Evolutionary conservation across 495 filamentous ascomycete genomes (phyloP), one percentile per base, ranked within the genome.

Genomic region (Lindgomyces ingoldianus): DNA sequence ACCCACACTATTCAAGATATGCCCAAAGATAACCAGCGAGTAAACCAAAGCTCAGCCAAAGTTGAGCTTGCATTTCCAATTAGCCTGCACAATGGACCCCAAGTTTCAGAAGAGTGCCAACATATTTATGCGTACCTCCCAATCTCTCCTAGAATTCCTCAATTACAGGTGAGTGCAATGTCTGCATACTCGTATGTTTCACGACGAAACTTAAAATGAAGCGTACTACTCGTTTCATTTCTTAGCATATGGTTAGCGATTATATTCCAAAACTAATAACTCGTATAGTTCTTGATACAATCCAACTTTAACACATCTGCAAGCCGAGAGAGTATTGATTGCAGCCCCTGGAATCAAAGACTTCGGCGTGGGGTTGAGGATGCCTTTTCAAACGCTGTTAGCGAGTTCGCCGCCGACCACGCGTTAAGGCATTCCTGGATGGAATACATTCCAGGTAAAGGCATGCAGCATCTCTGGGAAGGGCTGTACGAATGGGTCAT

Each of bases 231-330:
- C n/a, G n/a, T n/a, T n/a, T n/a, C n/a, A n/a, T n/a, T n/a, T n/a
- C n/a, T n/a, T n/a, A n/a, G n/a, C n/a, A 33, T 39, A 2, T 16
- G 10, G 16, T 33, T 22, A 2, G 18, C 16, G 18, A n/a, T 2
- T 11, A 33, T 44, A 27, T 25, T 22, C 39, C 27, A 18, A 47
- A n/a, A 36, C 16, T 47, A 25, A 27, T 6, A 10, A 16, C 12
- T 11, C 45, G 2, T 14, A 2, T 22, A 65, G 62, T 58, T 65
- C 33, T 18, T 57, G 4, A 59, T 65, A n/a, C 62, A 58, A 27
- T 58, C 62, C 19, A 54, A 59, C 42, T 65, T 65, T 45, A 65
- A 42, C 22, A 59, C 52, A 1, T 27, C 62, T 12, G 54, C 42
- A 8, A 65, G 33, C 36, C 53, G 52, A 1, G 54, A 65, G 18